Base-by-base conservation (phyloP, 345 rosid genomes). In the Euphorbia peplus region DNA sequence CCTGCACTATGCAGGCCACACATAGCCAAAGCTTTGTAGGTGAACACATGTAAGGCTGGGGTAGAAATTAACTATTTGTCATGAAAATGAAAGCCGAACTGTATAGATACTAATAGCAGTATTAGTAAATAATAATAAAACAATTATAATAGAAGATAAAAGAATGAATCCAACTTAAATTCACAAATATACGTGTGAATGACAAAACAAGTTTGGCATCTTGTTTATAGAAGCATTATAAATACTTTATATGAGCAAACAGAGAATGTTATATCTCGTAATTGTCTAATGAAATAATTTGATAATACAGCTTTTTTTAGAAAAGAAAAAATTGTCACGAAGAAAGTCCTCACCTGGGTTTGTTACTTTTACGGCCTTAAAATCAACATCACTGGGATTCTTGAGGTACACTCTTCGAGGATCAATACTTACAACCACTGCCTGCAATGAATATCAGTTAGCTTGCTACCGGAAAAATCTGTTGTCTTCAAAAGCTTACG, bases 391-490 rank as follows among this genome's bases (percentile, higher is more conserved):
- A 67, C 63, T 74, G 42, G 98, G 92, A 83, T 69, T 75, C 44
- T 71, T 85, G 57, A 91, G 79, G 71, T 90, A 88, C 26, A 95
- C 86, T 80, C 98, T 80, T 63, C 91, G 96, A 74, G 97, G 98
- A 82, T 92, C 99, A 69, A 95, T 92, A 77, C 99, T 95, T 48
- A 95, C 91, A 71, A 95, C 99, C 62, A 92, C 99, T 37, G 99
- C 99, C 99, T 92, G 88, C 61, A 73, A 78, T 60, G 54, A 4
- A 56, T 22, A 76, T 28, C 25, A 37, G 63, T 24, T 29, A 9
- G 41, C n/a, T 71, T 24, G 68, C 21, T 13, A 44, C n/a, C n/a
- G n/a, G 8, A 64, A 28, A 52, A 42, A 37, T 16, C 19, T 14
- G 37, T 28, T n/a, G 53, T 67, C 22, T 11, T 32, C 21, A 14